Base-by-base conservation (phyloP, 371 early-diverging fungal species). In the Mucor piriformis region DNA sequence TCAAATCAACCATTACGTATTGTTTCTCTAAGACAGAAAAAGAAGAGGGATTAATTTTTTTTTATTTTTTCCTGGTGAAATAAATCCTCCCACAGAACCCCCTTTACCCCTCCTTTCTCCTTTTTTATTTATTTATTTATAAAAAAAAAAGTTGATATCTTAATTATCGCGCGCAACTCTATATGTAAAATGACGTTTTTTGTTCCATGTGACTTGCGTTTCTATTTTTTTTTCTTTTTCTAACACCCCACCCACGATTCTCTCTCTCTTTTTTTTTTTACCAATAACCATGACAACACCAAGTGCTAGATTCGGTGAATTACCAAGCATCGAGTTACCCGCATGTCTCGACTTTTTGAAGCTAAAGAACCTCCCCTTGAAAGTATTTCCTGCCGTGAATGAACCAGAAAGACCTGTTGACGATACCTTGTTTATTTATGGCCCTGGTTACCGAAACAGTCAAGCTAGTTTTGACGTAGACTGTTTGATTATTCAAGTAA, bases 391-490 rank as follows among this genome's bases (percentile, higher is more conserved):
- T 43, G 50, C 81, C 13, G 78, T 77, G 2, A 62, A 72, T 48
- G 65, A 70, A 20, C 77, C 81, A 4, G 25, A 55, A 23, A 57
- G 62, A 55, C 61, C 65, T 11, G 56, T 16, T 6, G 63, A 77
- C 18, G 78, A 77, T 44, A 74, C 76, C 6, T 60, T 81, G 29
- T 77, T 66, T 44, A 69, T 77, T 57, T 73, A 76, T 64, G 81
- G 81, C 29, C 81, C 81, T 57, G 78, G 81, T 50, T 70, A 62
- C 55, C 57, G 60, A 40, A 63, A 63, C 10, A 66, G 62, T 2
- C 48, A 61, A 50, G 67, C 69, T 7, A 77, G 81, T 37, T 81
- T 81, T 42, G 81, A 81, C 40, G 74, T 70, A 12, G 76, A 77
- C 29, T 81, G 78, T 55, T 55, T 81, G 25, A 57, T 69, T 42